A percentile compares a stretch with the other conserved stretches of the same genome.
These are phyloP conservation scores for Rhynchospora pubera DNA, from an alignment of 176 grass and related monocot species.

Conservation along the genomic window DNA sequence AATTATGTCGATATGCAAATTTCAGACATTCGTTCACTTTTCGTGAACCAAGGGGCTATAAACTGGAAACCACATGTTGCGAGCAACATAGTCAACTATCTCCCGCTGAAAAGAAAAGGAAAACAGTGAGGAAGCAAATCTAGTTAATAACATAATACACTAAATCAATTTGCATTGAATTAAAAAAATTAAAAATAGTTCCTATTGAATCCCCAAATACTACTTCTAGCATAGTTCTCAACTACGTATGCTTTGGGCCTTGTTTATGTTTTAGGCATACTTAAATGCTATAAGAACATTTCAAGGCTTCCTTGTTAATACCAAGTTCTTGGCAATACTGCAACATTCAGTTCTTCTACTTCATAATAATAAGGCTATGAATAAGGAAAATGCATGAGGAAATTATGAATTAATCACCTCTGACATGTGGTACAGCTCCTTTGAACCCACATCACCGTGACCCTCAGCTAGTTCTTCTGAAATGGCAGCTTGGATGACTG, in stretches of 20 bases:
- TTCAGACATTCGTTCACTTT: slow-evolving; percentile 35
- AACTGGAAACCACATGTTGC: slow-evolving; percentile 94
- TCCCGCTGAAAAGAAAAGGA: slow-evolving; percentile 46
- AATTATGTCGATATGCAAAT: slow-evolving; percentile 4
- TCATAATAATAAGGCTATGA: background rate
- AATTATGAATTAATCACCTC: slow-evolving; percentile 39
- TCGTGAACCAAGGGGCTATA: slow-evolving; percentile 88
- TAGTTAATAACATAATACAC: background rate
- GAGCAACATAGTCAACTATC: slow-evolving; percentile 57
- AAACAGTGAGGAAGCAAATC: background rate
- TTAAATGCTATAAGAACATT: background rate
- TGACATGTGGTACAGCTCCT: slow-evolving; percentile 62
- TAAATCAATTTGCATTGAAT: background rate
- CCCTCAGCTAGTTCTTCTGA: slow-evolving; percentile 85
- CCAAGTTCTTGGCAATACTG: background rate
- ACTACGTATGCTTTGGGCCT: background rate
- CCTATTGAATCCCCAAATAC: background rate
- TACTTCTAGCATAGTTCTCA: background rate
- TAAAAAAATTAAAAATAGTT: background rate
- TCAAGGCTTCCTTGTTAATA: background rate
- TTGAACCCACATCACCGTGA: slow-evolving; percentile 36
- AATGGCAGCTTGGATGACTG: slow-evolving; percentile 54
- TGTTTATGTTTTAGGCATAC: background rate
- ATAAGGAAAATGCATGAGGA: background rate
- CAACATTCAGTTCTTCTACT: background rate